These are phyloP conservation scores for Friedmanniomyces simplex DNA, from an alignment of 495 filamentous ascomycete genomes.

Conservation along the genomic window DNA sequence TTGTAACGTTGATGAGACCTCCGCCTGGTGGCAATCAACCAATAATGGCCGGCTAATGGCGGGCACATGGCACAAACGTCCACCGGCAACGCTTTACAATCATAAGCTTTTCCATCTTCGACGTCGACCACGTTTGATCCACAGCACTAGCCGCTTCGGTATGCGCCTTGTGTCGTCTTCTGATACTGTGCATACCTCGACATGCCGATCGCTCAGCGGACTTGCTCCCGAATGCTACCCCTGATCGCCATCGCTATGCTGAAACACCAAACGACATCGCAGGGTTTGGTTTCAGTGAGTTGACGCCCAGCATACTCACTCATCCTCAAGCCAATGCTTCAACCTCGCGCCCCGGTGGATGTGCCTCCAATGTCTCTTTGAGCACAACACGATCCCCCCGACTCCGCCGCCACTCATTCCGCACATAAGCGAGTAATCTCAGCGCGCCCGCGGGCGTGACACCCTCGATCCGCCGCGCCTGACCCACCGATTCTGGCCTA, in stretches of 20 bases:
- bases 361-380: constrained; percentile 20
- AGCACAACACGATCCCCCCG: constrained; percentile 16
- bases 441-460: constrained; percentile 54
- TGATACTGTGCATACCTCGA: neutral
- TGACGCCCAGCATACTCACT: too few relatives aligned
- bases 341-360: constrained; percentile 9
- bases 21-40: too few relatives aligned
- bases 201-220: neutral
- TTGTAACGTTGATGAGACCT: too few relatives aligned
- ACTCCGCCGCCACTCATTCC: constrained; percentile 22
- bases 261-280: neutral
- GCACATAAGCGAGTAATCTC: constrained; percentile 45
- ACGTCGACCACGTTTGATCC: too few relatives aligned
- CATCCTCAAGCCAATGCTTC: constrained; percentile 7
- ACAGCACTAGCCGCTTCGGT: too few relatives aligned
- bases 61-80: too few relatives aligned
- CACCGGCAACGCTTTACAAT: too few relatives aligned
- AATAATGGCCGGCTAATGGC: too few relatives aligned
- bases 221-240: neutral
- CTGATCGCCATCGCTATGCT: constrained; percentile 1
- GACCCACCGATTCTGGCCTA: constrained; percentile 71
- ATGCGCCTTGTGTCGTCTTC: too few relatives aligned
- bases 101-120: too few relatives aligned
- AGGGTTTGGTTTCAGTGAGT: too few relatives aligned
- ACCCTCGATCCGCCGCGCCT: constrained; percentile 81